Percentiles rank a stretch among this genome's conserved stretches.
Conservation (phyloP, 345 rosid genomes). For the Citrus cavaleriei region DNA sequence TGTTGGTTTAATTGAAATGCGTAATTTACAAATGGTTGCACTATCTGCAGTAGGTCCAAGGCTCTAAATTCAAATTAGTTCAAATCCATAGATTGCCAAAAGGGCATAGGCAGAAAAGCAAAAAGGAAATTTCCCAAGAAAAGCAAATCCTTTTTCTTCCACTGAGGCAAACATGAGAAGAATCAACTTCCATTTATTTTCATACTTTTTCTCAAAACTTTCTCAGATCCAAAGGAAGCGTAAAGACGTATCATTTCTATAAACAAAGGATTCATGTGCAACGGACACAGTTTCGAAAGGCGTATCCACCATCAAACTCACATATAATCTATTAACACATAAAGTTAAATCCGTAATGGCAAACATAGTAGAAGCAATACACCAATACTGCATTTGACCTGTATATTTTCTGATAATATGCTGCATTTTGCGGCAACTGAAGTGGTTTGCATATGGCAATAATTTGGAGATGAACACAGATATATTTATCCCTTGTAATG, state of each 20-base stretch:
- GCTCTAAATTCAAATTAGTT: not conserved
- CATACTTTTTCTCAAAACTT: constrained; percentile 11
- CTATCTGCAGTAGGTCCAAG: not conserved
- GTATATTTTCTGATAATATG: not conserved
- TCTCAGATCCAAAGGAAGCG: constrained; percentile 37
- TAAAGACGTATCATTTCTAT: constrained; percentile 17
- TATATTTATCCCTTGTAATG: not conserved
- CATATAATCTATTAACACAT: not conserved
- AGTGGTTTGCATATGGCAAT: not conserved
- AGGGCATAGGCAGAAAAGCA: not conserved
- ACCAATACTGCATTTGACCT: not conserved
- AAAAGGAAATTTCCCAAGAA: constrained; percentile 12
- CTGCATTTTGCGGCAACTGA: not conserved
- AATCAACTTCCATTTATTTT: constrained; percentile 18
- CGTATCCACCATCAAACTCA: not conserved
- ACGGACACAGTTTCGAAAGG: constrained; percentile 1
- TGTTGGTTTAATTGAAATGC: not conserved
- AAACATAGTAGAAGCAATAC: not conserved
- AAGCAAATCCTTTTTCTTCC: constrained; percentile 20
- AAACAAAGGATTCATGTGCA: constrained; percentile 17
- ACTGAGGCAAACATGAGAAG: constrained; percentile 17
- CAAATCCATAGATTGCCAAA: constrained; percentile 1
- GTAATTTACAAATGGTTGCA: not conserved
- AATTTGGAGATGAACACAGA: not conserved
- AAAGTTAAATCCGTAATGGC: not conserved